These are phyloP conservation scores for Xanthoconium separans DNA, from an alignment of 1,284 basidiomycete species.

Conservation along the genomic window DNA sequence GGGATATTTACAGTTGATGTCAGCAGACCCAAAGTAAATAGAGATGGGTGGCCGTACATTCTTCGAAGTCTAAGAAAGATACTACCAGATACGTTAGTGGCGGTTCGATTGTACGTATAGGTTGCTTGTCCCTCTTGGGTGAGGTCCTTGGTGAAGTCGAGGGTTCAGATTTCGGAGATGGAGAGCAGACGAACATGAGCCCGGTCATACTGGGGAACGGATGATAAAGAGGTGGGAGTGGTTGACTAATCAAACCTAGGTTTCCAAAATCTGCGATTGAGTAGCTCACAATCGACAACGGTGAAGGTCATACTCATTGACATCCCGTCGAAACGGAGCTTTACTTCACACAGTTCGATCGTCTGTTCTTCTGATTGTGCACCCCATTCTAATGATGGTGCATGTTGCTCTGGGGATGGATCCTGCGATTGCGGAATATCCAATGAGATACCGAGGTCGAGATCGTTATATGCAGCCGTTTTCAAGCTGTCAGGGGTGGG, in stretches of 20 bases:
- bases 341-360: slow-evolving; percentile 63
- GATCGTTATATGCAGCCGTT: slow-evolving; percentile 36
- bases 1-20: background rate
- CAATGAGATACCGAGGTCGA: slow-evolving; percentile 46
- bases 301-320: slow-evolving; percentile 39
- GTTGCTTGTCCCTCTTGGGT: slow-evolving; percentile 32
- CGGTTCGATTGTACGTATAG: slow-evolving; percentile 27
- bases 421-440: slow-evolving; percentile 33
- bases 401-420: slow-evolving; percentile 29
- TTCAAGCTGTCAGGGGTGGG: slow-evolving; percentile 36
- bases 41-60: slow-evolving; percentile 46
- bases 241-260: slow-evolving; percentile 42
- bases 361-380: slow-evolving; percentile 58
- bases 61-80: slow-evolving; percentile 56
- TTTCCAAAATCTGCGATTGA: slow-evolving; percentile 18
- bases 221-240: slow-evolving; percentile 43
- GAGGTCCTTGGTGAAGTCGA: slow-evolving; percentile 30
- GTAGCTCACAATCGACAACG: background rate
- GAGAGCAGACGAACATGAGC: slow-evolving; percentile 47
- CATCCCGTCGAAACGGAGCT: slow-evolving; percentile 46
- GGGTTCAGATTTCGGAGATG: slow-evolving; percentile 31
- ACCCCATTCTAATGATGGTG: slow-evolving; percentile 51
- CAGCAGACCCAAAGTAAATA: background rate
- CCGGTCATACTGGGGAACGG: slow-evolving; percentile 40
- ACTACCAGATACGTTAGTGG: slow-evolving; percentile 48